A percentile compares a stretch with the other conserved stretches of the same genome.
phyloP scores from a whole-genome alignment of 257 asterid species.

The Capsicum chinense region DNA sequence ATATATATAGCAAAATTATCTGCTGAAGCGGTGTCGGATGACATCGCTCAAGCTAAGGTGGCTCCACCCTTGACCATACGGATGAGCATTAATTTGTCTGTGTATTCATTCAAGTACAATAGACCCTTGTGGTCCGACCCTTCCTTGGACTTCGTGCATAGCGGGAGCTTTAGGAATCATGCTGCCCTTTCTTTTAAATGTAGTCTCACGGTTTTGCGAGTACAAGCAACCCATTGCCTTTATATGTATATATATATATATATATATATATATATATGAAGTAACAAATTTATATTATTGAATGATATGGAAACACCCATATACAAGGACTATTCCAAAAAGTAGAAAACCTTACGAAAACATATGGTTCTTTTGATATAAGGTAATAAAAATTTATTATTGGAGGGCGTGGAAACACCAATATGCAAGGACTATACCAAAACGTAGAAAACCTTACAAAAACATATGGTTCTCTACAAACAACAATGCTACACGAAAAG shows the following conservation, averaged over 20 bases:
- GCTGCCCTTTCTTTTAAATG: background rate
- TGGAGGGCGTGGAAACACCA: background rate
- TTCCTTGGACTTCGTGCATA: too few species aligned
- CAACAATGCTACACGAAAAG: background rate
- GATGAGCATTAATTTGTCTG: background rate
- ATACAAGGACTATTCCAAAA: background rate
- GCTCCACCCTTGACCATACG: background rate
- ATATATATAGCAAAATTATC: background rate
- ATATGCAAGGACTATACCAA: background rate
- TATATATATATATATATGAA: background rate
- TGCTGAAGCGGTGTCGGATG: background rate
- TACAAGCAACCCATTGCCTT: background rate
- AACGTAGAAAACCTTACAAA: background rate
- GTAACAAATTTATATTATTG: background rate
- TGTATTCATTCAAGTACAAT: background rate
- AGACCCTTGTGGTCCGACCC: too few species aligned
- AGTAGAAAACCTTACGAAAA: background rate
- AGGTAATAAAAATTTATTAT: background rate
- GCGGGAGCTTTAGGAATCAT: too few species aligned
- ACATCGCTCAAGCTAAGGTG: background rate
- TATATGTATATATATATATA: background rate
- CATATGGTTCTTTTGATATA: background rate
- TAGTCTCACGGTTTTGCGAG: background rate
- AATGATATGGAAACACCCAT: background rate
- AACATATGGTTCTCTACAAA: constrained; percentile 5